Percentiles rank a stretch among this genome's conserved stretches.
phyloP scores from a whole-genome alignment of 1,139 yeast species.

The Debaryomyces subglobosus region DNA sequence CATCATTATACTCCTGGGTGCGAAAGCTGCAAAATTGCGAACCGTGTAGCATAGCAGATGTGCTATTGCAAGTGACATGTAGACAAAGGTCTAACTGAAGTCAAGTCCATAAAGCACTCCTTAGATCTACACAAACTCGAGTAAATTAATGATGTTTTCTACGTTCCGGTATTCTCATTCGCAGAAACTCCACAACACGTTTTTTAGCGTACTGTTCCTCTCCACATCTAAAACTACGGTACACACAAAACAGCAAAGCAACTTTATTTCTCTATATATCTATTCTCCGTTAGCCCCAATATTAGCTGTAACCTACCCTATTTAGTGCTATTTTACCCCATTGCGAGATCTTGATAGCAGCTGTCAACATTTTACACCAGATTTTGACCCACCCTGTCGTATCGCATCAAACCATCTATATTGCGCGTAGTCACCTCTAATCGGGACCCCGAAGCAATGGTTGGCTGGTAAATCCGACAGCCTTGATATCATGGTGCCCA shows the following conservation, averaged over 20 bases:
- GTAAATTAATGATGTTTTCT: too few species aligned
- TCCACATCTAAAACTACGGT: too few species aligned
- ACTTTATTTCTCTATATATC: background rate
- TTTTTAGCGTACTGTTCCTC: too few species aligned
- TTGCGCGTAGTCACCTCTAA: slow-evolving; percentile 10
- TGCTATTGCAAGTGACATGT: background rate
- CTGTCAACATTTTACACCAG: background rate
- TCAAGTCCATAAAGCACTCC: too few species aligned
- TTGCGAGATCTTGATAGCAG: too few species aligned
- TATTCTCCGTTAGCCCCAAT: background rate
- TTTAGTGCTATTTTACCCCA: too few species aligned
- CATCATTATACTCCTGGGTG: background rate
- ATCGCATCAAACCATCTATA: too few species aligned
- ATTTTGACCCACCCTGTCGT: background rate
- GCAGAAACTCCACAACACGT: too few species aligned
- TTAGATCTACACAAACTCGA: too few species aligned
- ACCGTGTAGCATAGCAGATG: background rate
- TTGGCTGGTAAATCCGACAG: slow-evolving; percentile 31
- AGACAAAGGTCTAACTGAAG: background rate
- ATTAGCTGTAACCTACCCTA: background rate
- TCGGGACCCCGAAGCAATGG: slow-evolving; percentile 41
- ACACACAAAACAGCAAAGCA: background rate
- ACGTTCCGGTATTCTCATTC: too few species aligned
- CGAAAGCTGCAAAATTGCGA: background rate
- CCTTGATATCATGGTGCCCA: slow-evolving; percentile 29